Base-by-base conservation (phyloP, 495 filamentous ascomycete species). In the Penicillium paxilli region DNA sequence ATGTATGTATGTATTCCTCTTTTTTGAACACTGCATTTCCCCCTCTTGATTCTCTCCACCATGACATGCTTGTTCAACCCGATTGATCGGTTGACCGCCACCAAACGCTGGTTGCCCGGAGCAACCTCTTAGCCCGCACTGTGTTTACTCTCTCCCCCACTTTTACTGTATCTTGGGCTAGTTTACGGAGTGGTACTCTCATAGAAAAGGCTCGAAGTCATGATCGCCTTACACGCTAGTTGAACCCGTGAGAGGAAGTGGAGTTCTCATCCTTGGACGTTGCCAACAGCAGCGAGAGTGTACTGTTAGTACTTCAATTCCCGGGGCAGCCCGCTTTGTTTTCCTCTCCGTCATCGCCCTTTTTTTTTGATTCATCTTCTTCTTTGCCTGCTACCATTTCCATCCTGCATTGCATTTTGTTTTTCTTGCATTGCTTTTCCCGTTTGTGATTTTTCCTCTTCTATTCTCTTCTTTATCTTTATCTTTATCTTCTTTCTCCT, bases 131-230 rank as follows among this genome's bases (percentile, higher is more conserved):
- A 53, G 47, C 54, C 60, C 62, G 62, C 65, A 69, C 59, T 47
- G 57, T 75, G 72, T 75, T 75, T 75, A 73, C 68, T 54, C 59
- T 54, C 57, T 64, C 57, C 57, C 56, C 49, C 33, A 40, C 40
- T 28, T 52, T 55, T n/a, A n/a, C n/a, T n/a, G n/a, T n/a, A n/a
- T n/a, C n/a, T n/a, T n/a, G n/a, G n/a, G n/a, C n/a, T n/a, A n/a
- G n/a, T n/a, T n/a, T n/a, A n/a, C n/a, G n/a, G n/a, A n/a, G n/a
- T n/a, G n/a, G n/a, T n/a, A n/a, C n/a, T n/a, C n/a, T n/a, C n/a
- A n/a, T n/a, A n/a, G n/a, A n/a, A n/a, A n/a, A n/a, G n/a, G n/a
- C n/a, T n/a, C n/a, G n/a, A n/a, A n/a, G n/a, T n/a, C n/a, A n/a
- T n/a, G 56, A 60, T 63, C 58, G 60, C 44, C 62, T 68, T 54